These are phyloP conservation scores for Colletotrichum sp. DNA, from an alignment of 2,329 filamentous ascomycete species.

Conservation along the genomic window DNA sequence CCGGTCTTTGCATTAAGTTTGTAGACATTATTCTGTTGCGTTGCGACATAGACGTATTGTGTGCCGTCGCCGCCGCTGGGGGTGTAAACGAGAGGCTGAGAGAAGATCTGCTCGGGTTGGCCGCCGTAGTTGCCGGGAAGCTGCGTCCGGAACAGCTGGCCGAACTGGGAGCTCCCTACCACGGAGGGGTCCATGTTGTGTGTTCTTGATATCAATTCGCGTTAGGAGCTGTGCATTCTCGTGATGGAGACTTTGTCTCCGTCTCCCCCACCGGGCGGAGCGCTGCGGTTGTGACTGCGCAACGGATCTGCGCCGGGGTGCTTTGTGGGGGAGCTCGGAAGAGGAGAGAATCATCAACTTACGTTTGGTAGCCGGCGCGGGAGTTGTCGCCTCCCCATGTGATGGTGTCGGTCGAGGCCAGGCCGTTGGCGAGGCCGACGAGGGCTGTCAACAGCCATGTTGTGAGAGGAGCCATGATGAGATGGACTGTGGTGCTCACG, in stretches of 20 bases:
- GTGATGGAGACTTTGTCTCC: neutral
- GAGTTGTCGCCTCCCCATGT: slow-evolving; percentile 65
- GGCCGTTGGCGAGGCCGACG: slow-evolving; percentile 30
- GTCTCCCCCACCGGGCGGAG: neutral
- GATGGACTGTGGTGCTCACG: neutral
- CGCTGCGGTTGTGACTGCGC: neutral
- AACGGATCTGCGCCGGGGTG: neutral
- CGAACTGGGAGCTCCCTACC: slow-evolving; percentile 60
- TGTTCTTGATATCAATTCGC: slow-evolving; percentile 37
- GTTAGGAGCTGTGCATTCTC: neutral
- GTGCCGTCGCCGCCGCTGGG: slow-evolving; percentile 42
- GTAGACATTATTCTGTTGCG: slow-evolving; percentile 63
- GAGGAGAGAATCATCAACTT: slow-evolving; percentile 24
- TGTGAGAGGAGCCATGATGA: slow-evolving; percentile 13
- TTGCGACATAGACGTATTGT: slow-evolving; percentile 62
- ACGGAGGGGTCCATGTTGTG: slow-evolving; percentile 69
- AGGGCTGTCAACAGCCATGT: slow-evolving; percentile 30
- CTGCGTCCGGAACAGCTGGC: slow-evolving; percentile 55
- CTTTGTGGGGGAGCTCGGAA: no score
- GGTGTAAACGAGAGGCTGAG: slow-evolving; percentile 56
- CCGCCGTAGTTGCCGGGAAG: slow-evolving; percentile 59
- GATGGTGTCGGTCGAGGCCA: slow-evolving; percentile 58
- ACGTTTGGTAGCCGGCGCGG: slow-evolving; percentile 58
- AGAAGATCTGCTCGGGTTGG: slow-evolving; percentile 56
- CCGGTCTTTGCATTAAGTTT: slow-evolving; percentile 61